Percentiles rank a stretch among this genome's conserved stretches.
Evolutionary conservation across 352 stramenopile species (phyloP).

Genomic region (Phytophthora aleatoria): DNA sequence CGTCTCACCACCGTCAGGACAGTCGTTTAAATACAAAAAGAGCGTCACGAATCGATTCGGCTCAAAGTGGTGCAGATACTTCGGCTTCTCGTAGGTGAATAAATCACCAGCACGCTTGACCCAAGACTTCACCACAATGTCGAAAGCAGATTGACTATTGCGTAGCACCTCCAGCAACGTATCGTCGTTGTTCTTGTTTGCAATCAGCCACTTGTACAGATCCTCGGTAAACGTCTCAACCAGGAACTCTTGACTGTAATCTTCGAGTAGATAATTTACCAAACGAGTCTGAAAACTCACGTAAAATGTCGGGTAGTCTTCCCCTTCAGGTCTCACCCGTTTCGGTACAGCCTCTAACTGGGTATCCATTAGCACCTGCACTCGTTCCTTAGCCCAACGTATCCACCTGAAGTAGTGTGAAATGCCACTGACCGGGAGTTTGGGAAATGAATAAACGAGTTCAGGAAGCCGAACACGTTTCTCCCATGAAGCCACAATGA

Average conservation of each 20-base stretch:
- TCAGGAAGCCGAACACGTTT: slow-evolving; percentile 39
- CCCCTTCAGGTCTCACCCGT: slow-evolving; percentile 41
- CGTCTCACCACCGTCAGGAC: slow-evolving; percentile 92
- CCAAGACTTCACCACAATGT: slow-evolving; percentile 52
- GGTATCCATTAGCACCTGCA: slow-evolving; percentile 54
- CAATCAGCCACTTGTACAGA: slow-evolving; percentile 55
- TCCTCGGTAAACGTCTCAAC: slow-evolving; percentile 36
- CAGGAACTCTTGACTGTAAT: slow-evolving; percentile 51
- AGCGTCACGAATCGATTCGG: slow-evolving; percentile 95
- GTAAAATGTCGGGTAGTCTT: slow-evolving; percentile 63
- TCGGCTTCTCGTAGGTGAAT: slow-evolving; percentile 57
- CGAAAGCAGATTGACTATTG: slow-evolving; percentile 41
- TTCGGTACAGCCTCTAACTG: slow-evolving; percentile 38
- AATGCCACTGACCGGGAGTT: slow-evolving; percentile 49
- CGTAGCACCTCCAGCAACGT: slow-evolving; percentile 56
- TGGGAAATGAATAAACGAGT: slow-evolving; percentile 62
- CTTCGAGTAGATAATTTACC: slow-evolving; percentile 50
- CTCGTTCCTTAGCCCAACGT: slow-evolving; percentile 67
- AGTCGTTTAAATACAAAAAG: slow-evolving; percentile 95
- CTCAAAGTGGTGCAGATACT: slow-evolving; percentile 61
- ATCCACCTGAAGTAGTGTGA: slow-evolving; percentile 77
- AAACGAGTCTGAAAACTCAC: slow-evolving; percentile 64
- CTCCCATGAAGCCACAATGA: slow-evolving; percentile 76
- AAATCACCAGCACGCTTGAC: slow-evolving; percentile 48
- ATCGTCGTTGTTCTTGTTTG: slow-evolving; percentile 54